A percentile compares a stretch with the other conserved stretches of the same genome.
Conservation (phyloP, 306 rosid species). For the Trifolium repens region DNA sequence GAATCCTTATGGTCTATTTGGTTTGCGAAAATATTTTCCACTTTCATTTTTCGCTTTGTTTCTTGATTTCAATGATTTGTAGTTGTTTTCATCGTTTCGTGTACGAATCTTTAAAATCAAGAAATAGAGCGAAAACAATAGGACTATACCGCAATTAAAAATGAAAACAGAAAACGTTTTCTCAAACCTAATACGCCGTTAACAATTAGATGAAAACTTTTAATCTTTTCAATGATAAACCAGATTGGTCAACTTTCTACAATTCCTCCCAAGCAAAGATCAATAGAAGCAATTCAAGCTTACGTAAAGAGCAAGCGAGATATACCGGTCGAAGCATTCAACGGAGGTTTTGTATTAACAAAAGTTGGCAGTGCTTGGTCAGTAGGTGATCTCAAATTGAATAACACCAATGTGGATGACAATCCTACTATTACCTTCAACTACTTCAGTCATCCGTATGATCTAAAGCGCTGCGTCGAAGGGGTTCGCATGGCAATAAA, state of each 20-base stretch:
- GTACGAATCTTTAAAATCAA: neutral
- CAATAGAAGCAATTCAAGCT: conserved; percentile 65
- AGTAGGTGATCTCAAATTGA: conserved; percentile 68
- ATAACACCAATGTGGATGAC: conserved; percentile 69
- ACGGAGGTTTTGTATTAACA: conserved; percentile 87
- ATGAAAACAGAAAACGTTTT: neutral
- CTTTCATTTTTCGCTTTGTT: neutral
- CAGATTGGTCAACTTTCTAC: conserved; percentile 97
- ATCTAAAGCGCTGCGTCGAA: conserved; percentile 77
- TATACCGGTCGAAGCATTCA: conserved; percentile 78
- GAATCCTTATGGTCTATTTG: neutral
- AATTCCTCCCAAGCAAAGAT: conserved; percentile 89
- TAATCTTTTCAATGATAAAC: conserved; percentile 33
- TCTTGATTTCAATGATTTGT: conserved; percentile 3
- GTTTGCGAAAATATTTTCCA: neutral
- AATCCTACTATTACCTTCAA: conserved; percentile 90
- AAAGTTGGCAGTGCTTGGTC: conserved; percentile 77
- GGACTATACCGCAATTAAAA: neutral
- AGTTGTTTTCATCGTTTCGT: neutral
- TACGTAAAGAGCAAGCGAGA: conserved; percentile 57
- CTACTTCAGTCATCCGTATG: conserved; percentile 81
- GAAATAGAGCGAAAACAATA: neutral
- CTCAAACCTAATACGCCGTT: neutral
- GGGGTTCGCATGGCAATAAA: conserved; percentile 68
- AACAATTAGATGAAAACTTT: neutral